These are phyloP conservation scores for Dendrobium officinale DNA, from an alignment of 106 monocot species.

Conservation along the genomic window DNA sequence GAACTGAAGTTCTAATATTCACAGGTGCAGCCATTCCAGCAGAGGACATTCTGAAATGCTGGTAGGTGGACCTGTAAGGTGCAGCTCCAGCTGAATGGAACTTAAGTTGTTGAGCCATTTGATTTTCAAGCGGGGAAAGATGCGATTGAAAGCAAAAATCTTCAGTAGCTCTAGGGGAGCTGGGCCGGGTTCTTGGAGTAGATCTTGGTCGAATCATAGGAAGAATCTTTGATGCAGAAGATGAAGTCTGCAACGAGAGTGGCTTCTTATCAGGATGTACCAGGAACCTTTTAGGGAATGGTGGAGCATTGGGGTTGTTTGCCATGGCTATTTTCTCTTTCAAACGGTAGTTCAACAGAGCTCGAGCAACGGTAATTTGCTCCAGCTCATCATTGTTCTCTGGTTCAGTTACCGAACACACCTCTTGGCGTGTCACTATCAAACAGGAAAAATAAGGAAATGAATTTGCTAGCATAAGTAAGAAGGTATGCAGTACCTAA, in stretches of 20 bases:
- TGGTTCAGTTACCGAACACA: constrained; percentile 37
- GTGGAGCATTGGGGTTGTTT: constrained; percentile 42
- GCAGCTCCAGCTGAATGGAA: constrained; percentile 65
- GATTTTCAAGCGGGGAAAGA: constrained; percentile 1
- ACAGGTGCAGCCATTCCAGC: constrained; percentile 73
- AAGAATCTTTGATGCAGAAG: constrained; percentile 63
- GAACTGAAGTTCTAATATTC: constrained; percentile 72
- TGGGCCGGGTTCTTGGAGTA: constrained; percentile 22
- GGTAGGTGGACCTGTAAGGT: constrained; percentile 55
- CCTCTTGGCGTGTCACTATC: constrained; percentile 60
- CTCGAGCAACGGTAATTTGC: constrained; percentile 77
- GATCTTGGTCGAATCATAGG: constrained; percentile 60
- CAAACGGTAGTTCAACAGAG: constrained; percentile 57
- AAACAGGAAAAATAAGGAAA: neutral
- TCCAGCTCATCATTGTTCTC: constrained; percentile 82
- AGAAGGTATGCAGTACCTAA: neutral
- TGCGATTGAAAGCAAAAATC: neutral
- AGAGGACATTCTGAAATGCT: constrained; percentile 38
- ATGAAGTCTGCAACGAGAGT: constrained; percentile 9
- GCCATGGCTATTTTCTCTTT: constrained; percentile 72
- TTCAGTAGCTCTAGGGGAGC: constrained; percentile 22
- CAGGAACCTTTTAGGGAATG: constrained; percentile 70
- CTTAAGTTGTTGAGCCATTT: constrained; percentile 19
- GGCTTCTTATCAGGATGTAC: constrained; percentile 35
- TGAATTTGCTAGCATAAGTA: neutral